Conservation (phyloP, 1,139 yeast genomes). For the Debaryomyces nepalensis region DNA sequence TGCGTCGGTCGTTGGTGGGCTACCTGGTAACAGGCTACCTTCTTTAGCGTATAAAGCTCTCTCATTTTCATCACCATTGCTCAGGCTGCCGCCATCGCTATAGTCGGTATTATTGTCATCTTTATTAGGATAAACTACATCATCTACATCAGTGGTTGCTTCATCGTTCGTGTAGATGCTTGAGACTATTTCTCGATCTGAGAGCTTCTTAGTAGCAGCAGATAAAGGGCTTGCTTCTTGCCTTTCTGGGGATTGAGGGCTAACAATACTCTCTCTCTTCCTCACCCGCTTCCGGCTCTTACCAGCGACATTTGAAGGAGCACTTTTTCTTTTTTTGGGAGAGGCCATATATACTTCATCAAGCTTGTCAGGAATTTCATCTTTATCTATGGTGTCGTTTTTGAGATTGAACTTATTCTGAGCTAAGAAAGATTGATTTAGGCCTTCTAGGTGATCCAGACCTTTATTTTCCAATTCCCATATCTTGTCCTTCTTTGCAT, state of each 20-base stretch:
- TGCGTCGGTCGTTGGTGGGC: no score
- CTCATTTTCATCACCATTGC: neutral
- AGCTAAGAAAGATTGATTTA: constrained; percentile 28
- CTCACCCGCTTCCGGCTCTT: no score
- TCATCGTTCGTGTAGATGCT: neutral
- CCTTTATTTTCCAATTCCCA: constrained; percentile 24
- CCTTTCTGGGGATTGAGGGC: no score
- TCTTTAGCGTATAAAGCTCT: neutral
- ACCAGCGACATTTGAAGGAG: no score
- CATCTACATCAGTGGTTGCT: constrained; percentile 1
- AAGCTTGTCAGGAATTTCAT: constrained; percentile 24
- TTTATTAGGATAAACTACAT: constrained; percentile 2
- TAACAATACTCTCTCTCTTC: no score
- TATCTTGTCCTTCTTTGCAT: constrained; percentile 42
- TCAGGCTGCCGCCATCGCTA: constrained; percentile 4
- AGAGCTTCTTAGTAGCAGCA: neutral
- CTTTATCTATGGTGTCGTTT: constrained; percentile 23
- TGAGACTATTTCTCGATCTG: constrained; percentile 8
- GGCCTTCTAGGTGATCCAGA: constrained; percentile 21
- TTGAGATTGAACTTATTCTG: constrained; percentile 26
- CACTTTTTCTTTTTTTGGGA: neutral
- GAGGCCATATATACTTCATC: constrained; percentile 21
- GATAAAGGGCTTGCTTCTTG: neutral
- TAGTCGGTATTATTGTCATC: constrained; percentile 9
- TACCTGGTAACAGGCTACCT: neutral